Conservation (phyloP, 2,329 filamentous ascomycete species). For the Emmonsia crescens region DNA sequence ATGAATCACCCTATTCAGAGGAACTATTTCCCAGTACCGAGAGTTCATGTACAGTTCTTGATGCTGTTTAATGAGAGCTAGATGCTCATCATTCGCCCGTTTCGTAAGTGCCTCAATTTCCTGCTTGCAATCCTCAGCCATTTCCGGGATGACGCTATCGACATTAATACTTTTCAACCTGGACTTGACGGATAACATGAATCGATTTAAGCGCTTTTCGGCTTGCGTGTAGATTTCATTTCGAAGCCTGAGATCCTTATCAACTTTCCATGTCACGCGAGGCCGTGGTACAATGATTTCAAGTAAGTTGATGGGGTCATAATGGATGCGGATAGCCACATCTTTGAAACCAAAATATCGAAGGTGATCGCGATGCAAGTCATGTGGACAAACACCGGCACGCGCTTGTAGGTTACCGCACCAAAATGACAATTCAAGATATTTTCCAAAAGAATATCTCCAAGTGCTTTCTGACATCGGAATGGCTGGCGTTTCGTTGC, state of each 20-base stretch:
- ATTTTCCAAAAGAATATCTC: constrained; percentile 98
- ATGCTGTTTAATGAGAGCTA: constrained; percentile 60
- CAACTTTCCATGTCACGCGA: constrained; percentile 94
- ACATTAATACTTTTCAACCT: constrained; percentile 81
- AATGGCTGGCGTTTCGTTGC: constrained; percentile 77
- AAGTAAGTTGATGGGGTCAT: constrained; percentile 81
- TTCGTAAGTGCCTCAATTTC: constrained; percentile 71
- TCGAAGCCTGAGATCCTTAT: constrained; percentile 81
- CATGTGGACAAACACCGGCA: constrained; percentile 73
- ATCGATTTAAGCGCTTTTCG: constrained; percentile 71
- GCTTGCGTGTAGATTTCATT: constrained; percentile 79
- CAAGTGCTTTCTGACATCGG: constrained; percentile 90
- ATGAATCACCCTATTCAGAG: constrained; percentile 77
- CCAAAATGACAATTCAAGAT: constrained; percentile 96
- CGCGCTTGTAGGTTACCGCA: constrained; percentile 66
- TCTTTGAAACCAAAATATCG: constrained; percentile 86
- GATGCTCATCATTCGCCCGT: constrained; percentile 74
- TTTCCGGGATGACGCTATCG: constrained; percentile 81
- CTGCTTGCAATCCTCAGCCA: constrained; percentile 66
- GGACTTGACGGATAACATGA: constrained; percentile 76
- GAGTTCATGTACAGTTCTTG: constrained; percentile 88
- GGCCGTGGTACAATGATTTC: constrained; percentile 89
- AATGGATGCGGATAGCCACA: constrained; percentile 77
- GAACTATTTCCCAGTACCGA: constrained; percentile 93
- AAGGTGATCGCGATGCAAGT: constrained; percentile 84